These are phyloP conservation scores for Eucalyptus viminalis DNA, from an alignment of 345 rosid species.

Conservation along the genomic window DNA sequence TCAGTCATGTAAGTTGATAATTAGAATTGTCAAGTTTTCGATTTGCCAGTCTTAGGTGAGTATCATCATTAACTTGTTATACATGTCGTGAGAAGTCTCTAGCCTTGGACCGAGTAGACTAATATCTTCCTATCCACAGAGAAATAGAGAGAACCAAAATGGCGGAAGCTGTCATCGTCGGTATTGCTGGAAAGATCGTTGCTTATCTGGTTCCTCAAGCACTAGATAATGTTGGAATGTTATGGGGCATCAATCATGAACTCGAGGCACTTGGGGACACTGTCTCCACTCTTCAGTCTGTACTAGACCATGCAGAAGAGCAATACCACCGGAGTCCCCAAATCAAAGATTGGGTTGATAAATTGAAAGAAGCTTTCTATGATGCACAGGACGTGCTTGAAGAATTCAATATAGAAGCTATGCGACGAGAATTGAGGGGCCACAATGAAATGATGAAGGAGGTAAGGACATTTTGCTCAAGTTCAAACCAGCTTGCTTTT, in stretches of 20 bases:
- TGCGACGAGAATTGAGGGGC: not conserved
- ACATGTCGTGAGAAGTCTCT: too few relatives aligned
- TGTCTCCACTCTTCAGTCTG: not conserved
- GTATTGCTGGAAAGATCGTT: too few relatives aligned
- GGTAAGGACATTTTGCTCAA: not conserved
- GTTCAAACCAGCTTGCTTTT: not conserved
- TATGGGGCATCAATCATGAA: not conserved
- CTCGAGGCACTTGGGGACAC: not conserved
- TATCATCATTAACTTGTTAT: too few relatives aligned
- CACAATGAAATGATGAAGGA: not conserved
- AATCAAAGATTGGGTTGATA: slow-evolving; percentile 5
- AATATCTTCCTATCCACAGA: too few relatives aligned
- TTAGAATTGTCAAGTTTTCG: too few relatives aligned
- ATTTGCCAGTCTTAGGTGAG: too few relatives aligned
- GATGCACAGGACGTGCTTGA: slow-evolving; percentile 23
- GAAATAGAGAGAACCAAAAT: too few relatives aligned
- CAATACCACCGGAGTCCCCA: not conserved
- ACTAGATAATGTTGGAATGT: not conserved
- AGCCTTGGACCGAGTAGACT: too few relatives aligned
- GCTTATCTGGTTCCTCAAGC: not conserved
- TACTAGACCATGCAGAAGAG: slow-evolving; percentile 3
- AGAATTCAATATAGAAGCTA: not conserved
- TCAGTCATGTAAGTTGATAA: too few relatives aligned
- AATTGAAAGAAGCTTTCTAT: slow-evolving; percentile 3
- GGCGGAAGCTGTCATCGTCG: too few relatives aligned